These are phyloP conservation scores for Syncephalis fuscata DNA, from an alignment of 371 early-diverging fungal species.

Conservation along the genomic window DNA sequence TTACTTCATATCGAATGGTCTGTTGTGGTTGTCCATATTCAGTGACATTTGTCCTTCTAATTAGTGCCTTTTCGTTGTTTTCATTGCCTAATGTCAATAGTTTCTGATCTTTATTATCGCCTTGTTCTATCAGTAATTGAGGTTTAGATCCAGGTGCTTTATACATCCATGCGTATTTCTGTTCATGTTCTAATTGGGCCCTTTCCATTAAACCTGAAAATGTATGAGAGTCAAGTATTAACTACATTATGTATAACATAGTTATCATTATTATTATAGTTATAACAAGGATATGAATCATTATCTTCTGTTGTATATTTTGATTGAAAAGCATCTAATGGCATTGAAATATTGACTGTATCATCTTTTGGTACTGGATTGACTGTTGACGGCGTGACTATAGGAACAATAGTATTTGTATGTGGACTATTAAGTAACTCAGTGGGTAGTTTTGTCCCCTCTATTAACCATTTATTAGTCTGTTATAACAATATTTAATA, in stretches of 20 bases:
- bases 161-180: not conserved
- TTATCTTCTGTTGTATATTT: conserved; percentile 76
- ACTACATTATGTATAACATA: no score
- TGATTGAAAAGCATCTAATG: conserved; percentile 52
- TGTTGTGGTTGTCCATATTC: conserved; percentile 5
- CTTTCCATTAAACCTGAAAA: conserved; percentile 1
- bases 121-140: not conserved
- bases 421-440: no score
- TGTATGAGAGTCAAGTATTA: no score
- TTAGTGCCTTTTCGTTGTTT: not conserved
- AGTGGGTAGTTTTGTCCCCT: no score
- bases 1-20: conserved; percentile 6
- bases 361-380: no score
- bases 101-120: no score
- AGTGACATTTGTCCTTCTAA: not conserved
- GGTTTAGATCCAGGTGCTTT: not conserved
- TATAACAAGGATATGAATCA: conserved; percentile 39
- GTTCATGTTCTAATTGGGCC: not conserved
- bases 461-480: no score
- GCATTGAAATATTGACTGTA: conserved; percentile 2
- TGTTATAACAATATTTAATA: no score
- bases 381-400: no score
- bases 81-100: not conserved
- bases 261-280: not conserved
- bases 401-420: no score